Evolutionary conservation across 2,329 filamentous ascomycete species (phyloP), one percentile per base, ranked within the genome.

Genomic region (Fusarium pseudograminearum): DNA sequence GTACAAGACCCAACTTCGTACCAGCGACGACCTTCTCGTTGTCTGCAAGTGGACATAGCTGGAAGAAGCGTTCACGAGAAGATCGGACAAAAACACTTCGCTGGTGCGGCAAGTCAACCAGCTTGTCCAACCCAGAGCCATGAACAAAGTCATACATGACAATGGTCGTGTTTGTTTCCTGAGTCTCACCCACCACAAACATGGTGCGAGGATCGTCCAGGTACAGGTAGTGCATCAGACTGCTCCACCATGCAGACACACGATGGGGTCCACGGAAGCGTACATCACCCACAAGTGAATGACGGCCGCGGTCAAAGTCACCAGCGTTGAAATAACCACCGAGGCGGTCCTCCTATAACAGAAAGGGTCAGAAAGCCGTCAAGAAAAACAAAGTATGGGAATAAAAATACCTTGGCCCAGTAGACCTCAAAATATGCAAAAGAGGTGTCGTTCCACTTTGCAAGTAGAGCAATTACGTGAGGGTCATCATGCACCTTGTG

Each of bases 371-470:
- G 65, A 52, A 45, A 31, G 15, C 8, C 10, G 34, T 28, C n/a
- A 22, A 42, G 22, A 45, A 15, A 34, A 24, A 36, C 12, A 33
- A 15, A 51, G 18, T 24, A 24, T 10, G n/a, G 10, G 15, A 33
- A 40, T 16, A 15, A 38, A 58, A 78, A 64, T 75, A 84, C 84
- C 82, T 86, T 87, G 71, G 89, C 90, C 91, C 91, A 94, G 78
- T 94, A 94, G 3, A 94, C 83, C 78, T 95, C 92, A 76, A 92
- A 94, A 77, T 94, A 94, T 0, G 91, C 89, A 77, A 94, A 94
- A 48, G 83, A 86, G 3, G 84, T 85, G 31, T 91, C 90, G 58
- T 94, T 87, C 76, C 93, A 95, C 28, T 86, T 85, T 9, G 89
- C 92, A 61, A 94, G 82, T 46, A 94, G 82, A 26, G 89, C 87